phyloP scores from a whole-genome alignment of 805 yeast species.

The Candida ovalis region DNA sequence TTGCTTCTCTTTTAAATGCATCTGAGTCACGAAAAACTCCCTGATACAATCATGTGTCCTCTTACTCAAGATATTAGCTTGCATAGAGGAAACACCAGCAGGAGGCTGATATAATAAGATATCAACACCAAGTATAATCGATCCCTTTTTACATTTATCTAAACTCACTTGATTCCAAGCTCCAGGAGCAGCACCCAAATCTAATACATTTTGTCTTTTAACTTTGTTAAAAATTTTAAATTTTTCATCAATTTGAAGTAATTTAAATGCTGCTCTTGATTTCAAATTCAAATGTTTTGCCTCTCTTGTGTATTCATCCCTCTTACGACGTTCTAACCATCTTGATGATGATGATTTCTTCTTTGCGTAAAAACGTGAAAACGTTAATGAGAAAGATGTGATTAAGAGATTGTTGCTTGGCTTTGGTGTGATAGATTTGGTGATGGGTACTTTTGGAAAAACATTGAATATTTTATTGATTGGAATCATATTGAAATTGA shows the following conservation, averaged over 20 bases:
- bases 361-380: slow-evolving; percentile 8
- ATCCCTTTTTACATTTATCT: slow-evolving; percentile 44
- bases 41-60: slow-evolving; percentile 56
- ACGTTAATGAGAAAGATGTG: neutral
- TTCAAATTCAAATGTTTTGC: slow-evolving; percentile 61
- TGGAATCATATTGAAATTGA: too few relatives aligned
- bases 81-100: slow-evolving; percentile 70
- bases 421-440: too few relatives aligned
- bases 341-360: slow-evolving; percentile 51
- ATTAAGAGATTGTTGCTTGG: too few relatives aligned
- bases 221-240: slow-evolving; percentile 46
- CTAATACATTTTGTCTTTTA: slow-evolving; percentile 49
- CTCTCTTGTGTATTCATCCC: slow-evolving; percentile 61
- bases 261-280: slow-evolving; percentile 90
- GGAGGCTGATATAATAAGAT: slow-evolving; percentile 79
- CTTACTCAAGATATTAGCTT: slow-evolving; percentile 79
- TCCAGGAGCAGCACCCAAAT: slow-evolving; percentile 91
- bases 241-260: slow-evolving; percentile 68
- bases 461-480: too few relatives aligned
- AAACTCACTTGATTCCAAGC: slow-evolving; percentile 89
- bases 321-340: slow-evolving; percentile 72
- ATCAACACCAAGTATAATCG: slow-evolving; percentile 77
- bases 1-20: slow-evolving; percentile 26
- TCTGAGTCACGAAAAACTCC: slow-evolving; percentile 40
- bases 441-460: too few relatives aligned